phyloP scores from a whole-genome alignment of 176 grass and related monocot species.

The Triticum turgidum region DNA sequence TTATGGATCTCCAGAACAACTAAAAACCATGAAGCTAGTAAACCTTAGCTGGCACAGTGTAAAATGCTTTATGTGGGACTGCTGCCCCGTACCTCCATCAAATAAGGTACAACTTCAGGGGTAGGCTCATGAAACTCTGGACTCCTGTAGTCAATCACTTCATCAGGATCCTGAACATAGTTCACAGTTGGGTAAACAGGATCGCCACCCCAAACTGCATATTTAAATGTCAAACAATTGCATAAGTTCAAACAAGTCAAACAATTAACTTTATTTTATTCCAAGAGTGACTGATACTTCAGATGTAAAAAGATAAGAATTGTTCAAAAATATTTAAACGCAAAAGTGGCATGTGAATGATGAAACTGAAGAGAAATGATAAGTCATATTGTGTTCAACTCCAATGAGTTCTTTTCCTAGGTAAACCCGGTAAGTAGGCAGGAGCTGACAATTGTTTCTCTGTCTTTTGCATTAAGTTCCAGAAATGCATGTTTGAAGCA shows the following conservation, averaged over 20 bases:
- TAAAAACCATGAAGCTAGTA: constrained; percentile 22
- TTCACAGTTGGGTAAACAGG: constrained; percentile 98
- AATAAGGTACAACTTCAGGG: constrained; percentile 73
- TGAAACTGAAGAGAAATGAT: neutral
- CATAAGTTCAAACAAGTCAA: neutral
- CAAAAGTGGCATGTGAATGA: neutral
- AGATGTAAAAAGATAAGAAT: neutral
- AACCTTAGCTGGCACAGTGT: constrained; percentile 6
- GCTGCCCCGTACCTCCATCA: constrained; percentile 63
- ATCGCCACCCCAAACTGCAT: constrained; percentile 94
- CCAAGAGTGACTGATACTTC: neutral
- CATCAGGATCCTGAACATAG: constrained; percentile 87
- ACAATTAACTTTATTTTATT: neutral
- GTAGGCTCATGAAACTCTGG: constrained; percentile 91
- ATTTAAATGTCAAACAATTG: constrained; percentile 18
- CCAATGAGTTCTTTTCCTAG: neutral
- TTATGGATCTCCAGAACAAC: constrained; percentile 12
- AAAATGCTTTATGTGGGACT: constrained; percentile 12
- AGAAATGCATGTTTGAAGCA: constrained; percentile 18
- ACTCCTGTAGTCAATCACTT: constrained; percentile 74
- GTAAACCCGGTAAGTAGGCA: neutral
- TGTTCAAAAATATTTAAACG: neutral
- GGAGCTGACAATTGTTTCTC: neutral
- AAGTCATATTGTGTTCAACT: neutral
- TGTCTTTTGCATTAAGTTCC: neutral